Conservation (phyloP, 495 filamentous ascomycete species). For the Aspergillus egyptiacus region DNA sequence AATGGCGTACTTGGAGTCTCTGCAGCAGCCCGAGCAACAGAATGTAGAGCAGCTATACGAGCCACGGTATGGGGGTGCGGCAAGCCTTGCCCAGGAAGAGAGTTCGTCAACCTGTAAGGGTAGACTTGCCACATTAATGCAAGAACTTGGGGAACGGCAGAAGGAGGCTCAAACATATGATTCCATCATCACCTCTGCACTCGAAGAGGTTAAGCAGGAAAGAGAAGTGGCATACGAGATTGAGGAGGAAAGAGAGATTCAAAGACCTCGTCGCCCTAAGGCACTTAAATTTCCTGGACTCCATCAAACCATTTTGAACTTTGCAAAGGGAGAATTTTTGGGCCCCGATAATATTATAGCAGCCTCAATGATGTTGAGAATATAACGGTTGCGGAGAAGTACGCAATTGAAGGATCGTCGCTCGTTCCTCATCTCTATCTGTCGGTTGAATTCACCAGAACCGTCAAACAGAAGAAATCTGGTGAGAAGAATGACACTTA, state of each 20-base stretch:
- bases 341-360: constrained; percentile 15
- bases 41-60: background rate
- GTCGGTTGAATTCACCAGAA: constrained; percentile 36
- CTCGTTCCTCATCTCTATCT: constrained; percentile 27
- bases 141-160: background rate
- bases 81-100: background rate
- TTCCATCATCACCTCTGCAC: constrained; percentile 19
- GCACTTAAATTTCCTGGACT: constrained; percentile 29
- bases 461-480: constrained; percentile 19
- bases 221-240: constrained; percentile 32
- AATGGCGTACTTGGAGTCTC: background rate
- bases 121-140: background rate
- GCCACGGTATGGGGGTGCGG: background rate
- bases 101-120: background rate
- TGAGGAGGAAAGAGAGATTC: constrained; percentile 35
- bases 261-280: constrained; percentile 32
- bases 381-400: constrained; percentile 33
- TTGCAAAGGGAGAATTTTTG: constrained; percentile 34
- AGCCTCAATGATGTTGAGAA: constrained; percentile 27
- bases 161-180: background rate
- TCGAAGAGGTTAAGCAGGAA: constrained; percentile 49
- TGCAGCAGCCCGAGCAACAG: background rate
- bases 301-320: constrained; percentile 30
- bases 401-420: constrained; percentile 19
- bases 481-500: constrained; percentile 30